Evolutionary conservation across 352 stramenopile genomes (phyloP).

Genomic region (Globisporangium acanthophoron): DNA sequence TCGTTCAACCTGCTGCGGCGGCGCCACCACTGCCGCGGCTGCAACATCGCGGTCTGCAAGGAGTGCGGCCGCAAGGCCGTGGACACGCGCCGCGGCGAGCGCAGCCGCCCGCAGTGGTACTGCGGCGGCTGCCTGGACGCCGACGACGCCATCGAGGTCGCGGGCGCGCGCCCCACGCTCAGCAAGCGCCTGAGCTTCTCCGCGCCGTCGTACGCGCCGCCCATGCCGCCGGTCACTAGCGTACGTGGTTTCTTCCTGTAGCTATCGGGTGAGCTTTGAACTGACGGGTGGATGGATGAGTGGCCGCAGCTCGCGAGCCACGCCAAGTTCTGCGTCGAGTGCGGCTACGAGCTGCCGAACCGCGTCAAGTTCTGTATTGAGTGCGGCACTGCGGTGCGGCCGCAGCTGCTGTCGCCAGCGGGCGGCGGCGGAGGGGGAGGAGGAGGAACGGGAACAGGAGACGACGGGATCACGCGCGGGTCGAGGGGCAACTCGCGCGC

Average conservation of each 20-base stretch:
- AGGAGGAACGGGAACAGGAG: constrained; percentile 17
- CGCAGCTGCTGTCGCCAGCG: constrained; percentile 48
- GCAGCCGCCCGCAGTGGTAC: constrained; percentile 71
- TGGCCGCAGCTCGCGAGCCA: constrained; percentile 39
- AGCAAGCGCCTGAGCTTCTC: constrained; percentile 69
- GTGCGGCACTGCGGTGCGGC: constrained; percentile 62
- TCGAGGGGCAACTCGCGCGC: constrained; percentile 36
- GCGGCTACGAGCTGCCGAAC: constrained; percentile 68
- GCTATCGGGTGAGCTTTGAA: too few relatives aligned
- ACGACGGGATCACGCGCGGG: constrained; percentile 20
- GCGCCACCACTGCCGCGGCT: constrained; percentile 80
- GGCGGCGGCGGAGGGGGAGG: constrained; percentile 18
- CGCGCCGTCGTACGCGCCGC: constrained; percentile 26
- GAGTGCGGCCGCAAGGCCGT: constrained; percentile 78
- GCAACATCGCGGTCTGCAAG: constrained; percentile 81
- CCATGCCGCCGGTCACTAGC: constrained; percentile 36
- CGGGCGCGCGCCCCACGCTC: constrained; percentile 32
- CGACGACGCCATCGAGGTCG: constrained; percentile 66
- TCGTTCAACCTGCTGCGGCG: constrained; percentile 78
- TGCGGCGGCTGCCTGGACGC: constrained; percentile 60
- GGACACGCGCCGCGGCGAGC: constrained; percentile 48
- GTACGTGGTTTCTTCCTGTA: constrained; percentile 19
- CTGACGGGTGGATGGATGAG: background rate
- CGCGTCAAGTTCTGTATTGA: constrained; percentile 87
- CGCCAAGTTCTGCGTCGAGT: constrained; percentile 84